phyloP scores from a whole-genome alignment of 2,329 filamentous ascomycete genomes.

The Ceratocystis huliohia region DNA sequence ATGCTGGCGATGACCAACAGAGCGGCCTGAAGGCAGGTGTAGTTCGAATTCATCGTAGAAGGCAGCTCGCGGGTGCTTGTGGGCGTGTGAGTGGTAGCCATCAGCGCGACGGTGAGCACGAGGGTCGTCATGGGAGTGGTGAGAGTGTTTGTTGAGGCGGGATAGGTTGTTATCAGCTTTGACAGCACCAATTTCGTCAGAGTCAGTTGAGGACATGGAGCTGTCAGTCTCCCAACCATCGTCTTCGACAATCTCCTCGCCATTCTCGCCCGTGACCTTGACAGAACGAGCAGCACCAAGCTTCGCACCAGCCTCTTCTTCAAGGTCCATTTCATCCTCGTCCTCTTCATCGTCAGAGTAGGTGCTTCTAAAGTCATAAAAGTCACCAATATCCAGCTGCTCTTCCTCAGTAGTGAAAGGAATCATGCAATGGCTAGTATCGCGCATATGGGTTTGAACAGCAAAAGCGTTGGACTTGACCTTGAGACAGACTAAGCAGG shows the following conservation, averaged over 20 bases:
- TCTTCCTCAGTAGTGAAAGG: conserved; percentile 80
- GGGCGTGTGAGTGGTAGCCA: conserved; percentile 71
- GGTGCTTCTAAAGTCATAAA: conserved; percentile 91
- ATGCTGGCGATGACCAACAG: conserved; percentile 78
- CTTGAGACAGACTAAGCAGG: conserved; percentile 84
- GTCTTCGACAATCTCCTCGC: conserved; percentile 39
- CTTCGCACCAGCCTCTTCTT: conserved; percentile 51
- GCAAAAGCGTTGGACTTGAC: conserved; percentile 64
- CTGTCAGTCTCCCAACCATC: conserved; percentile 95
- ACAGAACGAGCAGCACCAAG: conserved; percentile 48
- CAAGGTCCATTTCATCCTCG: conserved; percentile 37
- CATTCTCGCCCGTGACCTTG: conserved; percentile 40
- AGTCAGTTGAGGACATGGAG: conserved; percentile 76
- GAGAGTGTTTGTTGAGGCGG: conserved; percentile 57
- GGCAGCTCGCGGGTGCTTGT: conserved; percentile 60
- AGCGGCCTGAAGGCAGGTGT: conserved; percentile 78
- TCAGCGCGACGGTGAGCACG: conserved; percentile 61
- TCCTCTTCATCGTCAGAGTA: conserved; percentile 72
- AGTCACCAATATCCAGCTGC: conserved; percentile 87
- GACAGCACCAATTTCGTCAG: conserved; percentile 67
- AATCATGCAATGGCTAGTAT: conserved; percentile 94
- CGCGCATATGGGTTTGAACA: conserved; percentile 92
- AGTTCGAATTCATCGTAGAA: conserved; percentile 91
- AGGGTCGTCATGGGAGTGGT: conserved; percentile 60
- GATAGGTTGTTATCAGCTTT: conserved; percentile 60